Conservation (phyloP, 495 filamentous ascomycete species). For the Neurospora africana region DNA sequence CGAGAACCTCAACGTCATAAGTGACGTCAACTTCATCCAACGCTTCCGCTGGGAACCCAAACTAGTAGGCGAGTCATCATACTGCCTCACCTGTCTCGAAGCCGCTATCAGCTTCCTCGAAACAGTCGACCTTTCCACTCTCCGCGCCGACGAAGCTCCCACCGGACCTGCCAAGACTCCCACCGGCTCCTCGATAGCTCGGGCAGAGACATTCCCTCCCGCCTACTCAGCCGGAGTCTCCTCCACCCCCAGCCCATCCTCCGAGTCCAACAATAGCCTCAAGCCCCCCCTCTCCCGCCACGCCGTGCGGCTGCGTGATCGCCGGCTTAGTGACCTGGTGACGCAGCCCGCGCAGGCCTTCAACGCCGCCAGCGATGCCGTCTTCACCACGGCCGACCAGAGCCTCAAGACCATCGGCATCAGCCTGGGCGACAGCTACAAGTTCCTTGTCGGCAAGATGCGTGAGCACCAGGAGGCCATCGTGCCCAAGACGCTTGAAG, state of each 20-base stretch:
- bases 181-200: conserved; percentile 43
- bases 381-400: conserved; percentile 81
- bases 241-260: conserved; percentile 21
- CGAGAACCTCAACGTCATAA: conserved; percentile 79
- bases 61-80: conserved; percentile 86
- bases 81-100: conserved; percentile 93
- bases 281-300: conserved; percentile 30
- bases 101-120: conserved; percentile 94
- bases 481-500: conserved; percentile 82
- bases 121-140: conserved; percentile 85
- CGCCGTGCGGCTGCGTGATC: conserved; percentile 34
- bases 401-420: conserved; percentile 80
- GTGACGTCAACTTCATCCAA: conserved; percentile 89
- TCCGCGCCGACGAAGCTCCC: conserved; percentile 69
- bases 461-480: conserved; percentile 51
- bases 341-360: conserved; percentile 69
- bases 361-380: conserved; percentile 70
- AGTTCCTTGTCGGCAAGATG: conserved; percentile 83
- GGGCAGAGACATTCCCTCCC: conserved; percentile 39
- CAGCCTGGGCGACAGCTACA: conserved; percentile 83
- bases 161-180: conserved; percentile 50
- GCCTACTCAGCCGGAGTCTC: conserved; percentile 37
- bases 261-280: conserved; percentile 5
- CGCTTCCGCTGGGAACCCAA: conserved; percentile 79
- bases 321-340: conserved; percentile 73